Conservation (phyloP, 805 yeast genomes). For the Jamesozyma jinghongensis region DNA sequence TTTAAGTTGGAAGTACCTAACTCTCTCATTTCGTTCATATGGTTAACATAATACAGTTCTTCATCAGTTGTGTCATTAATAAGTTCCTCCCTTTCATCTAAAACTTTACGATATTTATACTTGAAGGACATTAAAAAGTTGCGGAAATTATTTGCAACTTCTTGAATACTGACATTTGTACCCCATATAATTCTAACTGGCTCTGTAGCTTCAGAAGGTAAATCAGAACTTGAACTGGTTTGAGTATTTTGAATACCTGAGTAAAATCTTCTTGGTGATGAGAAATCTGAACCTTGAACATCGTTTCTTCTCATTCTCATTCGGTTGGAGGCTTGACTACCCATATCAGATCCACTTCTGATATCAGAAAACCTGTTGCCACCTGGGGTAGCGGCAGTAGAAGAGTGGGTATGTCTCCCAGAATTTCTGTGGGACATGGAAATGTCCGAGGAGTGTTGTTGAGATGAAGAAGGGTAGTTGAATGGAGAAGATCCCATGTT, state of each 20-base stretch:
- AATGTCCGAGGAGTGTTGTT: slow-evolving; percentile 22
- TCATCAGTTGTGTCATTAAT: slow-evolving; percentile 51
- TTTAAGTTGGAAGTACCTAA: slow-evolving; percentile 77
- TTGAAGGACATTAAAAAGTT: slow-evolving; percentile 80
- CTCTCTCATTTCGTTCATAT: slow-evolving; percentile 63
- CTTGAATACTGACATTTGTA: slow-evolving; percentile 88
- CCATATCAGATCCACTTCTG: slow-evolving; percentile 36
- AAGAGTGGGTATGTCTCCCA: slow-evolving; percentile 8
- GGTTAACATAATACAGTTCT: slow-evolving; percentile 61
- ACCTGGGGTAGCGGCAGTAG: slow-evolving; percentile 11
- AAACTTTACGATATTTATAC: slow-evolving; percentile 54
- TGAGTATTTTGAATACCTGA: slow-evolving; percentile 17
- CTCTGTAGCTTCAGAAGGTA: slow-evolving; percentile 41
- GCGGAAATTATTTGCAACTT: slow-evolving; percentile 70
- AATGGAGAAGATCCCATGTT: slow-evolving; percentile 37
- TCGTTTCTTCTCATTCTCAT: slow-evolving; percentile 66
- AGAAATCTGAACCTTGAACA: slow-evolving; percentile 59
- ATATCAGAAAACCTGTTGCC: slow-evolving; percentile 32
- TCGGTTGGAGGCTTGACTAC: slow-evolving; percentile 35
- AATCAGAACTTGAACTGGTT: slow-evolving; percentile 21
- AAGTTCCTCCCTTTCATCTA: slow-evolving; percentile 31
- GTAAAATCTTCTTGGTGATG: slow-evolving; percentile 58
- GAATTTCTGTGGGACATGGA: slow-evolving; percentile 12
- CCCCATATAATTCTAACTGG: slow-evolving; percentile 97
- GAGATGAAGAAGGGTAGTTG: slow-evolving; percentile 33